Conservation (phyloP, 495 filamentous ascomycete genomes). For the Penicilliopsis zonata region DNA sequence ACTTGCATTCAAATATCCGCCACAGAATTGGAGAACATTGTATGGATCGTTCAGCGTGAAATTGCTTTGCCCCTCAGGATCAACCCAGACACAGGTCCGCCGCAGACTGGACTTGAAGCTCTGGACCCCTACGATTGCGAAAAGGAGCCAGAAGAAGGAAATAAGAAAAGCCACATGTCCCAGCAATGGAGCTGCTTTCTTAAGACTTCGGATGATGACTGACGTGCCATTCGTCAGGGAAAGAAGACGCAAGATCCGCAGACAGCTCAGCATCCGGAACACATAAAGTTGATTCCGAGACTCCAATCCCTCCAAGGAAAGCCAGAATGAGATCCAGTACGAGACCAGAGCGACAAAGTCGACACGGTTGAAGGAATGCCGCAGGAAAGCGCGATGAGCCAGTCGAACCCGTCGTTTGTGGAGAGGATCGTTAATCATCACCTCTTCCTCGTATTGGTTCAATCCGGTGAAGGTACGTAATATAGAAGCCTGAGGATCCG, state of each 20-base stretch:
- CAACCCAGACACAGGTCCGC: slow-evolving; percentile 79
- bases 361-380: slow-evolving; percentile 88
- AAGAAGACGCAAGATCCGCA: slow-evolving; percentile 82
- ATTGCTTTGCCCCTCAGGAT: slow-evolving; percentile 29
- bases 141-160: slow-evolving; percentile 97
- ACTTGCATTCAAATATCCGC: slow-evolving; percentile 55
- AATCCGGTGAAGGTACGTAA: slow-evolving; percentile 73
- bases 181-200: slow-evolving; percentile 88
- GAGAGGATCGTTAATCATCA: slow-evolving; percentile 48
- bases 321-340: slow-evolving; percentile 79
- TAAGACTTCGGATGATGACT: slow-evolving; percentile 85
- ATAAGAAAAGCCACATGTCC: slow-evolving; percentile 93
- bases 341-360: slow-evolving; percentile 96
- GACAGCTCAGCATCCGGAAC: slow-evolving; percentile 91
- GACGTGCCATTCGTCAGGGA: slow-evolving; percentile 84
- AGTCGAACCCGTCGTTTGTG: slow-evolving; percentile 76
- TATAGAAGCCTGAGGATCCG: slow-evolving; percentile 52
- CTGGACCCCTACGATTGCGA: slow-evolving; percentile 92
- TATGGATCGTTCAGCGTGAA: slow-evolving; percentile 34
- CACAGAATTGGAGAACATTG: slow-evolving; percentile 65
- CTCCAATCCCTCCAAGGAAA: slow-evolving; percentile 59
- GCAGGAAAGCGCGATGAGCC: slow-evolving; percentile 82
- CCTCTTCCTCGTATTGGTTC: slow-evolving; percentile 40
- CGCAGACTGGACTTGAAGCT: slow-evolving; percentile 93
- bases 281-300: slow-evolving; percentile 61